Evolutionary conservation across 352 stramenopile species (phyloP), one percentile per base, ranked within the genome.

Genomic region (Globisporangium spiculum): DNA sequence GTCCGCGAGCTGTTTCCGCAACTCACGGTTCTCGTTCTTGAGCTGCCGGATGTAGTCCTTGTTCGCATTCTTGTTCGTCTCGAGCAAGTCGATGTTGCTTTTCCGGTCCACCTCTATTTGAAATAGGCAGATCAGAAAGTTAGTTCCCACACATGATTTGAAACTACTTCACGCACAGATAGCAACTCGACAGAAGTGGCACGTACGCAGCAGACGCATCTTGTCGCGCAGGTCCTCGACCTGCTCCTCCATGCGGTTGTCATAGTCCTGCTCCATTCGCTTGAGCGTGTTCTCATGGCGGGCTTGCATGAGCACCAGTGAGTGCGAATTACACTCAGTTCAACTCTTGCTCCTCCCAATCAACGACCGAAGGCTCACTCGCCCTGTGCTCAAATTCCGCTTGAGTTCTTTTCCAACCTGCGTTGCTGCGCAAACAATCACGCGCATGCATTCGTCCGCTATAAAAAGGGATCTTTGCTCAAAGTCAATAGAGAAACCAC

Each of bases 1-100:
- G 61, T 96, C 82, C 27, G 84, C 84, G 10, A 96, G 65, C 56
- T 96, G 86, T 70, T 96, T 93, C 44, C 91, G 78, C 38, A 97
- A 63, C 16, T 97, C 89, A 20, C 90, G 91, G 70, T 97, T 97
- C 65, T 97, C 91, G 65, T 85, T 81, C 57, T 96, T 91, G 54
- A 98, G 75, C 60, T 92, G 75, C 14, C 83, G 81, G 64, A 94
- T 92, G 64, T 96, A 96, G 46, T 97, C 87, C 60, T 97, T 96
- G 72, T 97, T 97, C 38, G 89, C 91, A 59, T 93, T 83, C 60
- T 97, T 98, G 67, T 81, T 96, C 20, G 89, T 83, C 61, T 97
- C 86, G 22, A 96, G 72, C 55, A 90, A 53, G 62, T 94, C 84
- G 26, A 97, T 85, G 61, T 94, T 96, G 74, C 78, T 88, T 61